Conservation (phyloP, 768 basidiomycete genomes). For the Cantharellus anzutake region DNA sequence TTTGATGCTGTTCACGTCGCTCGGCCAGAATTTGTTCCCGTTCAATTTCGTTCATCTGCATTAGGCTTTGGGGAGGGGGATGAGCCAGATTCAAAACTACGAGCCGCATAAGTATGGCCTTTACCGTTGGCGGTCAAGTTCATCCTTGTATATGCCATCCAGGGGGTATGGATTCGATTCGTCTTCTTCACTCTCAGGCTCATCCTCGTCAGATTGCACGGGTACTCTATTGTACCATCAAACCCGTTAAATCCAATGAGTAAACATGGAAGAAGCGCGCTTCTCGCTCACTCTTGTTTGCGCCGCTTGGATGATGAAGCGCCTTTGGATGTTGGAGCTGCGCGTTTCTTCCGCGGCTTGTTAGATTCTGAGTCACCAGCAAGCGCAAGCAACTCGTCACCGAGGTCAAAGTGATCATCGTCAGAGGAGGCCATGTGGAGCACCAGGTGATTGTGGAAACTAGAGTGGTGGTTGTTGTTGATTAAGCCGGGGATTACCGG, state of each 20-base stretch:
- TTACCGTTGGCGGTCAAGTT: constrained; percentile 64
- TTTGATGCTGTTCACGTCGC: constrained; percentile 65
- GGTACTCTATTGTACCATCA: not conserved
- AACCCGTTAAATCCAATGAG: not conserved
- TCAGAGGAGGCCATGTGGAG: constrained; percentile 4
- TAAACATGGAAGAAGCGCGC: not conserved
- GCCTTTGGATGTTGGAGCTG: constrained; percentile 2
- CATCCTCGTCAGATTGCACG: constrained; percentile 23
- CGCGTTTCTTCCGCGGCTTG: constrained; percentile 10
- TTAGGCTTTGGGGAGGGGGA: constrained; percentile 31
- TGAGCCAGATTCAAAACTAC: not conserved
- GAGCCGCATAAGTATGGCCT: constrained; percentile 13
- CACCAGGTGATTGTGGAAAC: no score
- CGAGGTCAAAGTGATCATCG: constrained; percentile 14
- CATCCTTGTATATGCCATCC: constrained; percentile 81
- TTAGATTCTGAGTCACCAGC: constrained; percentile 10
- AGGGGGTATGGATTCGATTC: constrained; percentile 62
- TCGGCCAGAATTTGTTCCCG: constrained; percentile 72
- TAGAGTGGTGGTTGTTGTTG: no score
- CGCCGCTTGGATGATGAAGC: constrained; percentile 32
- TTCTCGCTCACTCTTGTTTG: constrained; percentile 43
- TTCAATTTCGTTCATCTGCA: constrained; percentile 69
- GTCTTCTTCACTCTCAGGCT: constrained; percentile 40
- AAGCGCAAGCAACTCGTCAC: constrained; percentile 16
- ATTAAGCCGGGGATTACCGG: no score